Evolutionary conservation across 1,139 yeast species (phyloP).

Genomic region (Hyphopichia burtonii): DNA sequence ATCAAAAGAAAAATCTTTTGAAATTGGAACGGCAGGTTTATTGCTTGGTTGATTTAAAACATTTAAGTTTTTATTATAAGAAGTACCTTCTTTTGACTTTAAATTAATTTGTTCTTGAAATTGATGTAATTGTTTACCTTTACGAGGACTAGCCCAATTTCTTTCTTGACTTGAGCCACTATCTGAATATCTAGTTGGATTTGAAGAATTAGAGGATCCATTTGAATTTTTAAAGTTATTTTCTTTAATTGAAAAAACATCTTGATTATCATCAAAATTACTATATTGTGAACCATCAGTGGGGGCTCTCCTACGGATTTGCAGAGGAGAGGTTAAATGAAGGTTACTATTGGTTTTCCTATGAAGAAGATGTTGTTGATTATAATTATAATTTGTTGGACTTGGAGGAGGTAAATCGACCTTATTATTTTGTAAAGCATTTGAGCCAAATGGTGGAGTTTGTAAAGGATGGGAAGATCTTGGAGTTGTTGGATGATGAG

Average conservation of each 20-base stretch:
- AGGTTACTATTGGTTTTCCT: background rate
- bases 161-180: slow-evolving; percentile 32
- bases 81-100: slow-evolving; percentile 32
- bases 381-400: background rate
- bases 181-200: slow-evolving; percentile 45
- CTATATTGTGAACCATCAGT: slow-evolving; percentile 15
- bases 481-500: slow-evolving; percentile 1
- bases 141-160: slow-evolving; percentile 57
- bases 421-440: slow-evolving; percentile 1
- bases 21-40: slow-evolving; percentile 27
- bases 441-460: slow-evolving; percentile 2
- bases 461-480: background rate
- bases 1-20: slow-evolving; percentile 47
- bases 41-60: slow-evolving; percentile 2
- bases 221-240: slow-evolving; percentile 22
- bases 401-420: slow-evolving; percentile 2
- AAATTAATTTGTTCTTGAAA: slow-evolving; percentile 43
- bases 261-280: slow-evolving; percentile 29
- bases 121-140: slow-evolving; percentile 33
- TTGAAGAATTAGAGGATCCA: slow-evolving; percentile 46
- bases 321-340: background rate
- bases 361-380: background rate
- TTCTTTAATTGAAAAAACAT: slow-evolving; percentile 27
- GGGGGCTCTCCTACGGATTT: background rate
- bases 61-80: background rate